Evolutionary conservation across 495 filamentous ascomycete species (phyloP).

Genomic region (Cercophora sp.): DNA sequence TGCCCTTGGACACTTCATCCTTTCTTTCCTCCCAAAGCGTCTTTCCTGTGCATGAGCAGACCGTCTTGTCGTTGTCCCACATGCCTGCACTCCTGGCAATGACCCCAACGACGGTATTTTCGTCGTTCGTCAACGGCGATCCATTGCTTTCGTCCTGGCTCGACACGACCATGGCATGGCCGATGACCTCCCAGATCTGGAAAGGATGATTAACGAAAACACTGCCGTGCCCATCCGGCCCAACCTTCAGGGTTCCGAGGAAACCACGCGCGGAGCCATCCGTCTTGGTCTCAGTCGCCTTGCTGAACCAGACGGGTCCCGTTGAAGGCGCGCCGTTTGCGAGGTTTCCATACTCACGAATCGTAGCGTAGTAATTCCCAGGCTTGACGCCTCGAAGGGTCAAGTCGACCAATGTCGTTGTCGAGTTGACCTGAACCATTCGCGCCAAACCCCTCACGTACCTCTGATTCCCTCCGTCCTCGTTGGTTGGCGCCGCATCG

Average conservation of each 20-base stretch:
- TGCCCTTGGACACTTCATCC: conserved; percentile 82
- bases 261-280: conserved; percentile 51
- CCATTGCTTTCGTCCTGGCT: conserved; percentile 48
- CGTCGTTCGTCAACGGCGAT: conserved; percentile 61
- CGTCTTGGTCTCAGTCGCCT: conserved; percentile 18
- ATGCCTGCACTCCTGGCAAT: conserved; percentile 91
- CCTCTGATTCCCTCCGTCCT: conserved; percentile 30
- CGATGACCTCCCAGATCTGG: conserved; percentile 93
- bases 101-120: conserved; percentile 82
- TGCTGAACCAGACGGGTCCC: conserved; percentile 71
- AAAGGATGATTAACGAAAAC: conserved; percentile 76
- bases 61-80: conserved; percentile 98
- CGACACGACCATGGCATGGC: conserved; percentile 80
- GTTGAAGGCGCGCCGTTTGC: conserved; percentile 75
- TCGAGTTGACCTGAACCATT: conserved; percentile 74
- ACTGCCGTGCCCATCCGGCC: conserved; percentile 60
- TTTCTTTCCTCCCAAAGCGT: conserved; percentile 95
- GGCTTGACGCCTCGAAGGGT: conserved; percentile 80
- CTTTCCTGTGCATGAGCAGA: conserved; percentile 91
- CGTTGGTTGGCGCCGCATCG: conserved; percentile 23
- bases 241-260: conserved; percentile 73
- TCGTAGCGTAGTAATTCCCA: conserved; percentile 76
- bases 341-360: conserved; percentile 87
- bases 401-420: conserved; percentile 78
- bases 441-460: conserved; percentile 69